Evolutionary conservation across 768 basidiomycete species (phyloP), one percentile per base, ranked within the genome.

Genomic region (Cystobasidiopsis lactophilus): DNA sequence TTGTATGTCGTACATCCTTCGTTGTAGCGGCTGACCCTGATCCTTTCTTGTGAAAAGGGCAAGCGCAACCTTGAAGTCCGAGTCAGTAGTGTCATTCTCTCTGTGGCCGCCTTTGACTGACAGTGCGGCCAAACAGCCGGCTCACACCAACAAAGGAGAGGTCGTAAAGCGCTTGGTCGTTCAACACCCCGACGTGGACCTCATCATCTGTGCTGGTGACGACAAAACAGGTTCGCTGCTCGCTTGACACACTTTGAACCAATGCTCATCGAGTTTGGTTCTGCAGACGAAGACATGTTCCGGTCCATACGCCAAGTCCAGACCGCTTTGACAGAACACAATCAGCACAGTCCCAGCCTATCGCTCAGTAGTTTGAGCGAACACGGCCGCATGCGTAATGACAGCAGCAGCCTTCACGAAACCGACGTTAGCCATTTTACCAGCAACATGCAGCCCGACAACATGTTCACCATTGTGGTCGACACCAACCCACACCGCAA

Each of bases 261-360:
- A 21, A 40, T 30, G 38, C 29, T 40, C 21, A 38, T 43, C 40
- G 46, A 44, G n/a, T 16, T 40, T 24, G 11, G n/a, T 13, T 59
- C 82, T 83, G 89, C 89, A 45, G 86, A 95, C 71, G 91, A 98
- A 70, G 91, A 98, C 71, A 98, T 98, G 91, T 95, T 95, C 81
- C 80, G 88, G 58, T 74, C 85, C 0, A 72, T 91, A 0, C 35
- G 24, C 18, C 44, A 45, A 18, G 50, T 52, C 19, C 27, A 52
- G 50, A 26, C 5, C 24, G 7, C 13, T 10, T 41, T 50, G 10
- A 21, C 38, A 11, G 49, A 30, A 23, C 23, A 26, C 21, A 10
- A 23, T 33, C 27, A 31, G 7, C n/a, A 11, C 18, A 3, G 14
- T 24, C 4, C 5, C 7, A 16, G 5, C n/a, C 2, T 40, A 38